Evolutionary conservation across 148 eudicot genomes (phyloP).

Genomic region (Fagopyrum esculentum): DNA sequence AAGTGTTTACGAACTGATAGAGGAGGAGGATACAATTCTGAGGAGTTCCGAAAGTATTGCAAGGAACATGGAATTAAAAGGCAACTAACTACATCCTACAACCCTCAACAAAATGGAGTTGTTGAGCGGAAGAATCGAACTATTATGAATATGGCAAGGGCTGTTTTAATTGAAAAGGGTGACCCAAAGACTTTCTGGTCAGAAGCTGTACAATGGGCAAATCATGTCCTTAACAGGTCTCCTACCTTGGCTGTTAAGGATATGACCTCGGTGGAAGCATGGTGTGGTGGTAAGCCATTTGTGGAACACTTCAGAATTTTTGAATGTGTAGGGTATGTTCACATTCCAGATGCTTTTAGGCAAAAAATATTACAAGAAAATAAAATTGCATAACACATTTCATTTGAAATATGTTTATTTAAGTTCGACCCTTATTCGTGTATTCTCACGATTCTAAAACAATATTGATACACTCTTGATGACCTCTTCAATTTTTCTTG

Average conservation of each 20-base stretch:
- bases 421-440: no score
- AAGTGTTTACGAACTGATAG: constrained; percentile 10
- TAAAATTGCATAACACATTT: no score
- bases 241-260: background rate
- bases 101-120: background rate
- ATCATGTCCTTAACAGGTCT: background rate
- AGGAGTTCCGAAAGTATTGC: constrained; percentile 9
- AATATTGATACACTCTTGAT: no score
- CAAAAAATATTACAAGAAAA: no score
- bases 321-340: background rate
- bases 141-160: background rate
- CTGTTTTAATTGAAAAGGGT: background rate
- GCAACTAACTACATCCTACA: constrained; percentile 3
- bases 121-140: background rate
- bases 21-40: constrained; percentile 11
- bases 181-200: constrained; percentile 3
- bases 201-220: background rate
- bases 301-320: background rate
- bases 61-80: constrained; percentile 8
- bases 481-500: no score
- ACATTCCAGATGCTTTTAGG: background rate
- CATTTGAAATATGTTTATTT: no score
- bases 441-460: no score
- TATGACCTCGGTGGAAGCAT: constrained; percentile 7
- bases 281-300: background rate